Conservation (phyloP, 305 asterid species). For the Fraxinus paxiana region DNA sequence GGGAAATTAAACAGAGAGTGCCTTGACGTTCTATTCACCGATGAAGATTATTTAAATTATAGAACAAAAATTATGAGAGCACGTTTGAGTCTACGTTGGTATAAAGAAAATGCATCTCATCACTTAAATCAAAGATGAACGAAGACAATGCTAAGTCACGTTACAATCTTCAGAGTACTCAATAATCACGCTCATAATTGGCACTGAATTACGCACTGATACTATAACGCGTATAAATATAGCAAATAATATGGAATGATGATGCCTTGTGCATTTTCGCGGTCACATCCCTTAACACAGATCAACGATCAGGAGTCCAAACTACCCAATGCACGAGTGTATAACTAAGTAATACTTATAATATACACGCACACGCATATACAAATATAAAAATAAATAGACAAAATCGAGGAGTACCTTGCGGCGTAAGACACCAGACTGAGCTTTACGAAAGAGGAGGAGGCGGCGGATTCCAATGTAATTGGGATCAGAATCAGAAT, state of each 20-base stretch:
- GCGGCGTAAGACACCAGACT: constrained; percentile 67
- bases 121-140: not conserved
- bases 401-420: constrained; percentile 43
- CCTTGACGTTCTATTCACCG: not conserved
- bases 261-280: not conserved
- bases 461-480: constrained; percentile 89
- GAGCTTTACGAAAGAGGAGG: constrained; percentile 76
- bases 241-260: not conserved
- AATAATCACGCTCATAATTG: not conserved
- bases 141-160: not conserved
- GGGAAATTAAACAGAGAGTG: not conserved
- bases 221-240: not conserved
- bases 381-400: not conserved
- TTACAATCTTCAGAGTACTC: not conserved
- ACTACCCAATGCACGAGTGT: constrained; percentile 14
- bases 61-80: not conserved
- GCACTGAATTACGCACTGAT: not conserved
- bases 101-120: not conserved
- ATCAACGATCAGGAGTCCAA: not conserved
- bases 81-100: not conserved
- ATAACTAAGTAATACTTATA: not conserved
- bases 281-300: not conserved
- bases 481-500: constrained; percentile 57
- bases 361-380: not conserved
- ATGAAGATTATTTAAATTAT: not conserved